These are phyloP conservation scores for Catharanthus roseus DNA, from an alignment of 257 asterid species.

Conservation along the genomic window DNA sequence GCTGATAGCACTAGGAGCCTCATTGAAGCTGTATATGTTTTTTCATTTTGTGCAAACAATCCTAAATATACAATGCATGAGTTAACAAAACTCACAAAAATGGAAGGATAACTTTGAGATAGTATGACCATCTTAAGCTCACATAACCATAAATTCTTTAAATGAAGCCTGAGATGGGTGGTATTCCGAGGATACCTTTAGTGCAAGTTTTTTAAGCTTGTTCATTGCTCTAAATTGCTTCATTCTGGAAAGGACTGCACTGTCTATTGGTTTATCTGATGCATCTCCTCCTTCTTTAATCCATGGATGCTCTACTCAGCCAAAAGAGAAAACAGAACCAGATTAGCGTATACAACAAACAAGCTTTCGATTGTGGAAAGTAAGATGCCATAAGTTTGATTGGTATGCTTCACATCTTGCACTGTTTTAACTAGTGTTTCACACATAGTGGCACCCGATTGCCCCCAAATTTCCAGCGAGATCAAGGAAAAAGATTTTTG, in stretches of 20 bases:
- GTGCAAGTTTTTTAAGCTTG: constrained; percentile 82
- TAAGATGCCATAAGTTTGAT: not conserved
- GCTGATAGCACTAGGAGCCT: too few species aligned
- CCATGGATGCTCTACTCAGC: constrained; percentile 76
- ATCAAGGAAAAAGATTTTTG: not conserved
- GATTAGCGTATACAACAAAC: not conserved
- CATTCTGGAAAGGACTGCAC: constrained; percentile 84
- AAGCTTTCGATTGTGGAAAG: not conserved
- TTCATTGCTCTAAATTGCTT: constrained; percentile 95
- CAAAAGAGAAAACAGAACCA: not conserved
- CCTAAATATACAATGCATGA: too few species aligned
- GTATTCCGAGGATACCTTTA: constrained; percentile 46
- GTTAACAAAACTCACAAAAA: too few species aligned
- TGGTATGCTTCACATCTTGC: not conserved
- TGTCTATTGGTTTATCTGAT: constrained; percentile 76
- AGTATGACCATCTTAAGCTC: not conserved
- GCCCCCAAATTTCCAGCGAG: not conserved
- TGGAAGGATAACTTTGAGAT: not conserved
- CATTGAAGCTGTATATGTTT: not conserved
- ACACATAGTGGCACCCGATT: too few species aligned
- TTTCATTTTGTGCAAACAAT: too few species aligned
- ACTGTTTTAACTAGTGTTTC: not conserved
- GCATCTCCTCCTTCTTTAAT: constrained; percentile 76
- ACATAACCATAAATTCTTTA: not conserved
- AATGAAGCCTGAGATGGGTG: not conserved